Base-by-base conservation (phyloP, 495 filamentous ascomycete species). In the Beverwykella pulmonaria region DNA sequence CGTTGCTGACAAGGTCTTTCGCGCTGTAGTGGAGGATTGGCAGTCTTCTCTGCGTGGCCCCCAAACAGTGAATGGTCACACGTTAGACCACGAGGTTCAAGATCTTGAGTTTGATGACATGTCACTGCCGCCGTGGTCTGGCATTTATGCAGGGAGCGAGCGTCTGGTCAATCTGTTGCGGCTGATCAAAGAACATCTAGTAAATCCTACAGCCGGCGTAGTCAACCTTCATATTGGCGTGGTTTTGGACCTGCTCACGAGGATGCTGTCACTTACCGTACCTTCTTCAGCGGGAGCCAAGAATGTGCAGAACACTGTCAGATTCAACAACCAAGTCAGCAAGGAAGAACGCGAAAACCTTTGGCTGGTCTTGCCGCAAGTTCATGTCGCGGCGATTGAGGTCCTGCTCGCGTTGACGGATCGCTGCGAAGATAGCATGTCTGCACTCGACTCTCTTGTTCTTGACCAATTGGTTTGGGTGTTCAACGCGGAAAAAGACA, bases 301-400 rank as follows among this genome's bases (percentile, higher is more conserved):
- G 15, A 61, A 53, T 29, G 61, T 73, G 67, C 30, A 78, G 75
- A 2, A 75, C 75, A 47, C 34, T 49, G 29, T 71, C 14, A 79
- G 82, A 41, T 76, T 85, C 56, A 92, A 91, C 59, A 79, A 83
- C 22, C 86, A 89, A 70, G 86, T 95, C 65, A 79, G 86, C 36
- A 84, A 87, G 52, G 90, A 92, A 49, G 92, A 97, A 75, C 85
- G 88, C 63, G 90, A 93, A 65, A 81, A 82, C 47, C 79, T 97
- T 12, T 91, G 86, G 82, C 75, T 80, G 25, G 82, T 85, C 32
- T 77, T 96, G 6, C 91, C 92, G 27, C 80, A 83, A 23, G 85
- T 96, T 65, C 91, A 97, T 67, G 74, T 84, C 39, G 84, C 88
- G 14, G 83, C 85, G 36, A 77, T 94, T 59, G 78, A 81, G 23